Evolutionary conservation across 1,284 basidiomycete genomes (phyloP).

Genomic region (Volvariella surrecta): DNA sequence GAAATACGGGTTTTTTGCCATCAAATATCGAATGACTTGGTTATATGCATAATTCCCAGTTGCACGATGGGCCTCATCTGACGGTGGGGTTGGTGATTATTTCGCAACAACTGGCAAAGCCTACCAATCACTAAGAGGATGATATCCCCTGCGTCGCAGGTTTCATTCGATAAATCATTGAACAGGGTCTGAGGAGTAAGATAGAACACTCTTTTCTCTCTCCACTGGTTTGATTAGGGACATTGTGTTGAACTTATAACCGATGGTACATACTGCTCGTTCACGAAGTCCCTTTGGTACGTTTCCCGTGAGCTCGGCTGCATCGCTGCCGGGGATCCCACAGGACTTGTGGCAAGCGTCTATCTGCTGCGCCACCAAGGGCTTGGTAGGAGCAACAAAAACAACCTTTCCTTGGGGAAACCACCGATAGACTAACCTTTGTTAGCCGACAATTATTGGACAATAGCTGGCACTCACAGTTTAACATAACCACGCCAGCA

Average conservation of each 20-base stretch:
- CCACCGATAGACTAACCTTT: constrained; percentile 77
- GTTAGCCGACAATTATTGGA: constrained; percentile 1
- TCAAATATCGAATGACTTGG: constrained; percentile 83
- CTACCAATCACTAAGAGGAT: constrained; percentile 76
- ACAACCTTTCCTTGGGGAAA: constrained; percentile 91
- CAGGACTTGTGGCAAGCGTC: constrained; percentile 91
- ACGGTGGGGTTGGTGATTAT: constrained; percentile 3
- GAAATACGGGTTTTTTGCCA: constrained; percentile 91
- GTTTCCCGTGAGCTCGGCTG: constrained; percentile 83
- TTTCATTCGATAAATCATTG: constrained; percentile 75
- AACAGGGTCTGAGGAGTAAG: constrained; percentile 97
- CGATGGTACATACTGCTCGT: constrained; percentile 44
- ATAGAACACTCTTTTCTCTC: constrained; percentile 87
- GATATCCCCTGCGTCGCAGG: constrained; percentile 74
- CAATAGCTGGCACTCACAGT: constrained; percentile 48
- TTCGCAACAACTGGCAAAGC: constrained; percentile 3
- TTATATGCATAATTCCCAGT: constrained; percentile 93
- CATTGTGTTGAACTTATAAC: not conserved
- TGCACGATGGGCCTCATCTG: constrained; percentile 95
- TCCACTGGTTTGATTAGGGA: constrained; percentile 48
- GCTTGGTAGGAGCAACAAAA: constrained; percentile 94
- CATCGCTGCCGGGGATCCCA: constrained; percentile 86
- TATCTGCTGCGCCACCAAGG: constrained; percentile 92
- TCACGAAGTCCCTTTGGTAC: constrained; percentile 41
- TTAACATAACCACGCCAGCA: constrained; percentile 94